These are phyloP conservation scores for Phytophthora cactorum DNA, from an alignment of 352 stramenopile species.

Conservation along the genomic window DNA sequence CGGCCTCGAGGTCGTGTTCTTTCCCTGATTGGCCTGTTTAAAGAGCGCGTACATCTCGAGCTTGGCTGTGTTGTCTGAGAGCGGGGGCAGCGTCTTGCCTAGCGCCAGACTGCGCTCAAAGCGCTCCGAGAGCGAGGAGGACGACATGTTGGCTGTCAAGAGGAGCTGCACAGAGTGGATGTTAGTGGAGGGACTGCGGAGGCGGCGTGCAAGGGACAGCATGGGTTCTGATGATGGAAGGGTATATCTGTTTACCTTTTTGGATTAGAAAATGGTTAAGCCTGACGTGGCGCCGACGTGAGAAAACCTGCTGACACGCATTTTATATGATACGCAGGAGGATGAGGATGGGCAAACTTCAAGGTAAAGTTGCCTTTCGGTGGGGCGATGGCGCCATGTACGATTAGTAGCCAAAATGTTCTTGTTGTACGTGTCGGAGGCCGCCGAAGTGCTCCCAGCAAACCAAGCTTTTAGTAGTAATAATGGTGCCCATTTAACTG, in stretches of 20 bases:
- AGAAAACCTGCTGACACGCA: slow-evolving; percentile 16
- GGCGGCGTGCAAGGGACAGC: slow-evolving; percentile 3
- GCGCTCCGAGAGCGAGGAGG: slow-evolving; percentile 38
- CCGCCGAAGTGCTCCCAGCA: too few species aligned
- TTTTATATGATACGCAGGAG: slow-evolving; percentile 1
- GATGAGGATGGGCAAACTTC: background rate
- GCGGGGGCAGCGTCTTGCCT: slow-evolving; percentile 72
- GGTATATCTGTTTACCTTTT: background rate
- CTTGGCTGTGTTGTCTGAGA: slow-evolving; percentile 79
- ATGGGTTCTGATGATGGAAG: slow-evolving; percentile 1
- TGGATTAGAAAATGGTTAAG: slow-evolving; percentile 9
- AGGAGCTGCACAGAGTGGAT: slow-evolving; percentile 12
- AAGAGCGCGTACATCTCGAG: slow-evolving; percentile 88
- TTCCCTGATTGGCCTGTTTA: slow-evolving; percentile 74
- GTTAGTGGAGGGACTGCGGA: slow-evolving; percentile 4
- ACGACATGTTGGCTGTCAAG: slow-evolving; percentile 11
- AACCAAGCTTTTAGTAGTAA: too few species aligned
- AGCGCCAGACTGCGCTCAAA: slow-evolving; percentile 71
- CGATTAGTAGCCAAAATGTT: too few species aligned
- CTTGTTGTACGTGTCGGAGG: too few species aligned
- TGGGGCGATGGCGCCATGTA: background rate
- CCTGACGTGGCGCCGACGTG: slow-evolving; percentile 18
- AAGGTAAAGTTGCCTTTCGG: slow-evolving; percentile 2
- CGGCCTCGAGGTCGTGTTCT: slow-evolving; percentile 67
- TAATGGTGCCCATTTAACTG: too few species aligned